Base-by-base conservation (phyloP, 257 asterid species). In the Echites panduratus region DNA sequence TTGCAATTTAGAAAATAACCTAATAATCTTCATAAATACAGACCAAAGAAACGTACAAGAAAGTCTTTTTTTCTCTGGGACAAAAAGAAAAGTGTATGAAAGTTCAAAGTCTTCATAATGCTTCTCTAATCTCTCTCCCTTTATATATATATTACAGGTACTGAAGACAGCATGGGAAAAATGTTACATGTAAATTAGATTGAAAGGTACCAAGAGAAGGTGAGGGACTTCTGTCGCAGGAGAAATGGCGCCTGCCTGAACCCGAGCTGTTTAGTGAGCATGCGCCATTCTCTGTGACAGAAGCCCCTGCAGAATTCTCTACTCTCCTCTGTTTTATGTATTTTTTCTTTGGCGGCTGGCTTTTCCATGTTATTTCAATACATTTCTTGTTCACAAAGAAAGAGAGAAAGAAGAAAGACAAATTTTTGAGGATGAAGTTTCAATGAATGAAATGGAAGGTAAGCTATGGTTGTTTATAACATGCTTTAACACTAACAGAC, bases 171-270 rank as follows among this genome's bases (percentile, higher is more conserved):
- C 17, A 7, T 29, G 11, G 16, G 56, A 44, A 4, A 67, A 26
- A n/a, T 4, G 5, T 5, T 7, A 53, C 22, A 44, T 4, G 8
- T 43, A 9, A 2, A n/a, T n/a, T 4, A 26, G 38, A 57, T 24
- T 26, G 64, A 43, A 20, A 67, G 32, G 24, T 7, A 7, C 24
- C 4, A 2, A 27, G 12, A 56, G 75, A 27, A 57, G 68, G 13
- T 43, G 58, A 44, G 67, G 75, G 68, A 7, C 19, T 58, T 58
- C 19, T 71, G 75, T 71, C 75, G 75, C 75, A 71, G 75, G 75
- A 71, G 53, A 22, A n/a, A 71, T 71, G 75, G 68, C 68, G 26
- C 75, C 49, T 43, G 41, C 45, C 16, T 24, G 2, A 24, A 16
- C 20, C 20, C 2, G 66, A 22, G 40, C 2, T 16, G 13, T 27